Percentiles rank a stretch among this genome's conserved stretches.
phyloP scores from a whole-genome alignment of 306 rosid species.

The Adenanthera pavonina region DNA sequence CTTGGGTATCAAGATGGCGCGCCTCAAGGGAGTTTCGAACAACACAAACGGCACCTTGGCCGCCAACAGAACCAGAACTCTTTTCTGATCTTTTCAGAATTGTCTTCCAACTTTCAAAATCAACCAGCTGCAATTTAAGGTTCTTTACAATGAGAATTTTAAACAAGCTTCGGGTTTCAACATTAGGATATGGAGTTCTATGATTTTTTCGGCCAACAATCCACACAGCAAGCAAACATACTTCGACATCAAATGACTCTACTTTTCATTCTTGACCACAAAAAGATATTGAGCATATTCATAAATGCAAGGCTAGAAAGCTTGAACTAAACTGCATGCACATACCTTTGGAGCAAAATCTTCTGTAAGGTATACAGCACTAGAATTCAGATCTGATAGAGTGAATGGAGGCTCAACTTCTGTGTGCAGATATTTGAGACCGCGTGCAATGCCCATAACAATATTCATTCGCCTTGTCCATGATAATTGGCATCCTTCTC shows the following conservation, averaged over 20 bases:
- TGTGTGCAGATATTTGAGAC: slow-evolving; percentile 86
- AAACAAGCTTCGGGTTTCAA: slow-evolving; percentile 1
- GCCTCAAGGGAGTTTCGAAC: slow-evolving; percentile 82
- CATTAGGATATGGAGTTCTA: not conserved
- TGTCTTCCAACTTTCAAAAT: slow-evolving; percentile 95
- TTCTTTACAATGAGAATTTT: slow-evolving; percentile 22
- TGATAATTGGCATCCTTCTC: slow-evolving; percentile 84
- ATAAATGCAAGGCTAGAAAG: slow-evolving; percentile 1
- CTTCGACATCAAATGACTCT: slow-evolving; percentile 2
- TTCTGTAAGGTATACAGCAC: slow-evolving; percentile 91
- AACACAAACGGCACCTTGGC: slow-evolving; percentile 69
- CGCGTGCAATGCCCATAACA: slow-evolving; percentile 81
- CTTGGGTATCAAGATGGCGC: slow-evolving; percentile 77
- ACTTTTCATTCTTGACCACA: slow-evolving; percentile 13
- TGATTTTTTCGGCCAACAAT: not conserved
- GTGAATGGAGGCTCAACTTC: slow-evolving; percentile 92
- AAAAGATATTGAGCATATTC: slow-evolving; percentile 26
- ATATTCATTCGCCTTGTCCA: slow-evolving; percentile 98
- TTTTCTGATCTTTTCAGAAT: slow-evolving; percentile 86
- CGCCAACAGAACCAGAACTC: slow-evolving; percentile 68
- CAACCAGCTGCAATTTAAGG: slow-evolving; percentile 72
- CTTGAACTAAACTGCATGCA: slow-evolving; percentile 17
- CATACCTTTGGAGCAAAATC: slow-evolving; percentile 94
- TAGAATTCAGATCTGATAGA: slow-evolving; percentile 85
- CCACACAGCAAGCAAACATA: not conserved